phyloP scores from a whole-genome alignment of 2,329 filamentous ascomycete genomes.

The Exophiala viscosa region DNA sequence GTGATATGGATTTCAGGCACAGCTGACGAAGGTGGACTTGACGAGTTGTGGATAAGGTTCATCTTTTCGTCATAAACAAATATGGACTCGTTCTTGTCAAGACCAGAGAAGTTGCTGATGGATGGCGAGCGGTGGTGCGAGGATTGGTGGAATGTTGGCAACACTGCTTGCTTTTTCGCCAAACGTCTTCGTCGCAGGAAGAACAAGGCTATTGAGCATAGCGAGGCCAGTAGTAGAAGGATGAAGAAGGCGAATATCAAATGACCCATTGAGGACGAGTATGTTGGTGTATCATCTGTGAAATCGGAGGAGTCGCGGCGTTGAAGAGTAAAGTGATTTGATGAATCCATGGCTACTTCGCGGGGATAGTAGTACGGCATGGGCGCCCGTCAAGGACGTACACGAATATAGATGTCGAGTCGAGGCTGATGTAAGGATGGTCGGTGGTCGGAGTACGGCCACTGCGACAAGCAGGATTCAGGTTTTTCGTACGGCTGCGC shows the following conservation, averaged over 20 bases:
- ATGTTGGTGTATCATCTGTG: constrained; percentile 42
- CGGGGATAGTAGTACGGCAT: constrained; percentile 7
- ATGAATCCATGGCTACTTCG: constrained; percentile 15
- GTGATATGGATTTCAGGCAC: constrained; percentile 98
- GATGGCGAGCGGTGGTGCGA: constrained; percentile 56
- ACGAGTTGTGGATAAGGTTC: constrained; percentile 71
- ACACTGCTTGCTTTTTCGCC: constrained; percentile 48
- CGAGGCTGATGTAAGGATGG: constrained; percentile 18
- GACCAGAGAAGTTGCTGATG: constrained; percentile 45
- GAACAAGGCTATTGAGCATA: constrained; percentile 65
- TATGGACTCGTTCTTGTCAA: constrained; percentile 63
- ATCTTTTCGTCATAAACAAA: constrained; percentile 77
- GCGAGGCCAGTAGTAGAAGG: constrained; percentile 68
- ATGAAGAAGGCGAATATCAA: constrained; percentile 76
- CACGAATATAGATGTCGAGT: constrained; percentile 20
- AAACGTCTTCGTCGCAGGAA: constrained; percentile 67
- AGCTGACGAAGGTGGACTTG: constrained; percentile 71
- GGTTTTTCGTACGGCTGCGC: not conserved
- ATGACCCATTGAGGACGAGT: constrained; percentile 64
- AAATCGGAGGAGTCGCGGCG: constrained; percentile 29
- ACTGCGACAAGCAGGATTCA: constrained; percentile 10
- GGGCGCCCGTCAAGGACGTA: constrained; percentile 18
- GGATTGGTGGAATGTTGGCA: constrained; percentile 66
- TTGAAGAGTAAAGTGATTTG: constrained; percentile 11
- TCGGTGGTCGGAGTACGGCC: constrained; percentile 16